phyloP scores from a whole-genome alignment of 2,329 filamentous ascomycete species.

The Microdochium trichocladiopsis region DNA sequence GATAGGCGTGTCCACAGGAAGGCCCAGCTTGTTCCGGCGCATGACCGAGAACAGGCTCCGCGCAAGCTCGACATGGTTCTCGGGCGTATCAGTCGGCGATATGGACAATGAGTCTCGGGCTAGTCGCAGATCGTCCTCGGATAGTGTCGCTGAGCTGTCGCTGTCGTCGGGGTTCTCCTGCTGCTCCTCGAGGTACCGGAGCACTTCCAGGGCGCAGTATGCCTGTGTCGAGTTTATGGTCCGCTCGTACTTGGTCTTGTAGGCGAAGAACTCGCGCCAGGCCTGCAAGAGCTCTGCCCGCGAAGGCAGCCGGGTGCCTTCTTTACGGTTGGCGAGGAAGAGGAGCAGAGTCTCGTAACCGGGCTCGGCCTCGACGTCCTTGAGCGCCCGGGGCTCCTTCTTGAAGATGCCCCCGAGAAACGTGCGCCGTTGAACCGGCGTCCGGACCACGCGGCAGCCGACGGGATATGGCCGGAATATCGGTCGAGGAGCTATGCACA shows the following conservation, averaged over 20 bases:
- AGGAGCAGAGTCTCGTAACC: slow-evolving; percentile 68
- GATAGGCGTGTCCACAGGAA: slow-evolving; percentile 1
- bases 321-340: slow-evolving; percentile 54
- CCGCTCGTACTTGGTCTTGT: slow-evolving; percentile 39
- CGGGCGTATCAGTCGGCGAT: slow-evolving; percentile 32
- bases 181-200: slow-evolving; percentile 49
- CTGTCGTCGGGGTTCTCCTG: slow-evolving; percentile 9
- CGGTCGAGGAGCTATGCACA: slow-evolving; percentile 10
- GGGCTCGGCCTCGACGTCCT: slow-evolving; percentile 57
- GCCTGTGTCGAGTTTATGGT: slow-evolving; percentile 62
- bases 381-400: slow-evolving; percentile 51
- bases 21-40: slow-evolving; percentile 12
- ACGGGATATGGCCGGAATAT: slow-evolving; percentile 19
- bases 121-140: slow-evolving; percentile 33
- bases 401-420: slow-evolving; percentile 55
- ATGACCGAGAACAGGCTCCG: slow-evolving; percentile 32
- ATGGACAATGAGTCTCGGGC: slow-evolving; percentile 36
- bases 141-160: slow-evolving; percentile 17
- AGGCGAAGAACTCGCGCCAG: slow-evolving; percentile 55
- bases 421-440: slow-evolving; percentile 31
- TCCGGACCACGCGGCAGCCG: slow-evolving; percentile 14
- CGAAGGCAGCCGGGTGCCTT: slow-evolving; percentile 58
- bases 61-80: slow-evolving; percentile 40
- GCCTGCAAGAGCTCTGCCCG: slow-evolving; percentile 57
- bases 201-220: slow-evolving; percentile 48